Conservation (phyloP, 352 stramenopile species). For the Ophiocytium majus region DNA sequence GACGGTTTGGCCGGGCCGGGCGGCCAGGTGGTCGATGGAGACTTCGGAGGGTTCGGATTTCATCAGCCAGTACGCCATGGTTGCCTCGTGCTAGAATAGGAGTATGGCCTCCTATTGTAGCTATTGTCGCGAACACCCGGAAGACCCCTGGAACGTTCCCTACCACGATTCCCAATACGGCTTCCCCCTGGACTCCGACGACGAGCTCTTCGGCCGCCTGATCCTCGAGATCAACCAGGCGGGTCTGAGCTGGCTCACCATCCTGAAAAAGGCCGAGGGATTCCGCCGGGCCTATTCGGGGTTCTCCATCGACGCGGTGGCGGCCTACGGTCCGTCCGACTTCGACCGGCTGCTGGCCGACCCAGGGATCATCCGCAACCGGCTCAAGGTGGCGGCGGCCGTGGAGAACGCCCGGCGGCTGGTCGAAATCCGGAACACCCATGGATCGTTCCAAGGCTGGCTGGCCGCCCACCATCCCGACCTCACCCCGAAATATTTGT, state of each 20-base stretch:
- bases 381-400: background rate
- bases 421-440: too few species aligned
- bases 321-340: too few species aligned
- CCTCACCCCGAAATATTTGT: too few species aligned
- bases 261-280: background rate
- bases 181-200: background rate
- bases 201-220: background rate
- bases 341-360: background rate
- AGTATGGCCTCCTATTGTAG: too few species aligned
- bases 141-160: background rate
- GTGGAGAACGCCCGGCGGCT: background rate
- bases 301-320: background rate
- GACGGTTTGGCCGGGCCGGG: too few species aligned
- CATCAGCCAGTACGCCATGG: too few species aligned
- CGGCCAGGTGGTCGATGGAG: too few species aligned
- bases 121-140: too few species aligned
- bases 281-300: background rate
- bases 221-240: background rate
- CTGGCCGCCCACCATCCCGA: too few species aligned
- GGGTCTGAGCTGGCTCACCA: background rate
- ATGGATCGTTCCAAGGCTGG: too few species aligned
- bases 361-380: conserved; percentile 2
- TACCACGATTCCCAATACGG: background rate
- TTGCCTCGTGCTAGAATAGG: too few species aligned
- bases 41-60: too few species aligned